Percentiles rank a stretch among this genome's conserved stretches.
Conservation (phyloP, 1,139 yeast genomes). For the Kluyveromyces sp. region DNA sequence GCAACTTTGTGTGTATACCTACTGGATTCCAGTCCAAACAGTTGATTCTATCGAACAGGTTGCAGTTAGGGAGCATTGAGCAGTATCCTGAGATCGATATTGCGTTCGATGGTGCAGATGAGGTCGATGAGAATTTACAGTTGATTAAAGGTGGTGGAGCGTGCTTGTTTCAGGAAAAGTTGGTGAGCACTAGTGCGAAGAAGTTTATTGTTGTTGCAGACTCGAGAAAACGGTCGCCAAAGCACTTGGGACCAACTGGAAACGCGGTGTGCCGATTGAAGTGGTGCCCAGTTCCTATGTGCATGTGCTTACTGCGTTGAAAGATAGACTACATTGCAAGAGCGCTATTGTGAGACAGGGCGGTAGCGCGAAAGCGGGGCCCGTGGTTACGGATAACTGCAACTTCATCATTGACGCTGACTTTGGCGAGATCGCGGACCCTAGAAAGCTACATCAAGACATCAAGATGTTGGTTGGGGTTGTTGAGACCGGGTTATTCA, state of each 20-base stretch:
- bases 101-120: conserved; percentile 99
- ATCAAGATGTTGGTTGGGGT: conserved; percentile 84
- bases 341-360: conserved; percentile 72
- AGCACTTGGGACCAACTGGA: conserved; percentile 66
- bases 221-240: conserved; percentile 67
- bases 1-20: conserved; percentile 70
- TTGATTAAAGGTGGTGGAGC: conserved; percentile 99
- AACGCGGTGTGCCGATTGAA: conserved; percentile 90
- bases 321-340: conserved; percentile 42
- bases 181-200: conserved; percentile 76
- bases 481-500: conserved; percentile 92
- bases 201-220: conserved; percentile 88
- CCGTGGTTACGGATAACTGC: conserved; percentile 94
- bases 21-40: conserved; percentile 95
- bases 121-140: conserved; percentile 71
- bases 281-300: conserved; percentile 85
- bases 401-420: conserved; percentile 91
- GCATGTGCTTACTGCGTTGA: conserved; percentile 60
- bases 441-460: conserved; percentile 48
- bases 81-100: conserved; percentile 74
- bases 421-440: conserved; percentile 69
- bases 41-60: conserved; percentile 73
- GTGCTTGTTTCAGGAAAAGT: conserved; percentile 91
- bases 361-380: conserved; percentile 91
- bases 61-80: conserved; percentile 73